Percentiles rank a stretch among this genome's conserved stretches.
Conservation (phyloP, 1,284 basidiomycete genomes). For the Inonotus hispidus region DNA sequence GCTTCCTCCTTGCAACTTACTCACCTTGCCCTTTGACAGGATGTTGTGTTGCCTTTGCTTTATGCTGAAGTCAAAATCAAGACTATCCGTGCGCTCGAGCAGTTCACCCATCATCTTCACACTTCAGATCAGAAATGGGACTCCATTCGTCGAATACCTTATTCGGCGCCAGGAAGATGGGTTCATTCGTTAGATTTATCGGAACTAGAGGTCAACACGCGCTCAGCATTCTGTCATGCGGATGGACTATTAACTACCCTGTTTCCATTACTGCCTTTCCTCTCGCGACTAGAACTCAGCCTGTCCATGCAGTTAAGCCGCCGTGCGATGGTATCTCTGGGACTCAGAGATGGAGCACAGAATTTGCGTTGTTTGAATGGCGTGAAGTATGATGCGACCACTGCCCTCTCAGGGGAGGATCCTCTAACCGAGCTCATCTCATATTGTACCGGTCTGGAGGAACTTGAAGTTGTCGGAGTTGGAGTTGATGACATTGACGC, state of each 20-base stretch:
- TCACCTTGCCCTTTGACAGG: constrained; percentile 36
- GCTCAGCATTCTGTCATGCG: constrained; percentile 43
- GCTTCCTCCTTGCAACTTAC: background rate
- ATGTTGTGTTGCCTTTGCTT: constrained; percentile 59
- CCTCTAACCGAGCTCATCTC: constrained; percentile 52
- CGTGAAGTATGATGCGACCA: constrained; percentile 44
- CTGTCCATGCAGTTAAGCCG: constrained; percentile 57
- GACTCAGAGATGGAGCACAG: constrained; percentile 44
- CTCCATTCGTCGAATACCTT: constrained; percentile 76
- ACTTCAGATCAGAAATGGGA: constrained; percentile 76
- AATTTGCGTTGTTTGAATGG: constrained; percentile 60
- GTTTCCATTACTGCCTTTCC: constrained; percentile 67
- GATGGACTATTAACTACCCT: constrained; percentile 58
- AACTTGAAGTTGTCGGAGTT: constrained; percentile 58
- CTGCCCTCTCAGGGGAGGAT: constrained; percentile 31
- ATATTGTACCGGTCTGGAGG: constrained; percentile 53
- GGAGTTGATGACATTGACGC: constrained; percentile 50
- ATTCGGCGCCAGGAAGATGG: constrained; percentile 81
- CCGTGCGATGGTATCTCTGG: constrained; percentile 50
- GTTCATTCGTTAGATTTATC: constrained; percentile 70
- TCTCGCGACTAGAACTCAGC: constrained; percentile 55
- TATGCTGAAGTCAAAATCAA: constrained; percentile 54
- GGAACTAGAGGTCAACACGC: constrained; percentile 38
- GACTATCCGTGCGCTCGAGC: constrained; percentile 43
- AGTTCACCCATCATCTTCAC: constrained; percentile 51